Percentiles rank a stretch among this genome's conserved stretches.
Evolutionary conservation across 2,329 filamentous ascomycete genomes (phyloP).

Genomic region (Trichoderma atrobrunneum): DNA sequence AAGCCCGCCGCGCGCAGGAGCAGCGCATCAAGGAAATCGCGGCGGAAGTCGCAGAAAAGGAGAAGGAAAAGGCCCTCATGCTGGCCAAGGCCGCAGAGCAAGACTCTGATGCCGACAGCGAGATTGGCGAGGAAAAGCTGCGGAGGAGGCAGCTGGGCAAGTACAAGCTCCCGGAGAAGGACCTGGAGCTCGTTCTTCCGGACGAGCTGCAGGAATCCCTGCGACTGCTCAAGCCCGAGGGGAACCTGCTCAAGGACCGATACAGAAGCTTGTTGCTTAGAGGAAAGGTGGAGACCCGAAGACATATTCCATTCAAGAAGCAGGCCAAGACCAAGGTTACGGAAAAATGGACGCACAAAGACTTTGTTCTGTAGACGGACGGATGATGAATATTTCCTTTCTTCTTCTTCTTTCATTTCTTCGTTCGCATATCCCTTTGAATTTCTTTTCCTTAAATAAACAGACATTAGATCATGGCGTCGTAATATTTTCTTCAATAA

Average conservation of each 20-base stretch:
- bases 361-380: conserved; percentile 55
- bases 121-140: conserved; percentile 61
- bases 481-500: neutral
- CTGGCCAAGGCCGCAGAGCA: conserved; percentile 34
- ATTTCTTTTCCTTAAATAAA: neutral
- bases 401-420: neutral
- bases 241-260: conserved; percentile 88
- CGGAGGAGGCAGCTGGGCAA: conserved; percentile 73
- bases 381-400: neutral
- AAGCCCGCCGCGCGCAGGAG: conserved; percentile 68
- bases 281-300: conserved; percentile 83
- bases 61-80: conserved; percentile 47
- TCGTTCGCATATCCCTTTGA: neutral
- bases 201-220: conserved; percentile 82
- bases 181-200: conserved; percentile 76
- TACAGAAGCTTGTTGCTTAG: conserved; percentile 86
- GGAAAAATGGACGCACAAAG: conserved; percentile 98
- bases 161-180: conserved; percentile 69
- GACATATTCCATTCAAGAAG: conserved; percentile 75
- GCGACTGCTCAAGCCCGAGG: conserved; percentile 83
- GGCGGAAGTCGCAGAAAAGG: conserved; percentile 58
- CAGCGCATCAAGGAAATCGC: conserved; percentile 69
- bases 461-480: neutral
- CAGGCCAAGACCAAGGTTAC: conserved; percentile 77
- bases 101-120: conserved; percentile 48